Base-by-base conservation (phyloP, 192 early-diverging fungal genomes). In the Phlyctochytrium planicorne region DNA sequence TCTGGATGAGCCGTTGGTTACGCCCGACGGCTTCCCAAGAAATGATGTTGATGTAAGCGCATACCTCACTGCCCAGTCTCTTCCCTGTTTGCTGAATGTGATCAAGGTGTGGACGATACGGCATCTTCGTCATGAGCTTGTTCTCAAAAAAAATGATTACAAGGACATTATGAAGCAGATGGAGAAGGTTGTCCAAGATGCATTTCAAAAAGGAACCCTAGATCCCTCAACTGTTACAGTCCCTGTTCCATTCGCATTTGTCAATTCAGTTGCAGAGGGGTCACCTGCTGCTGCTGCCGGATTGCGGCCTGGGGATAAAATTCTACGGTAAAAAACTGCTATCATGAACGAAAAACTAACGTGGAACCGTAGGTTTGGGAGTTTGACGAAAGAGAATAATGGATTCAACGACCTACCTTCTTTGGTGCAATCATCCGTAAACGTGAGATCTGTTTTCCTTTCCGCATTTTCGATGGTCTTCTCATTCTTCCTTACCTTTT, bases 31-130 rank as follows among this genome's bases (percentile, higher is more conserved):
- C 16, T 91, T 88, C 64, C 90, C 90, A 4, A 84, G 90, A 29
- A 34, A 79, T 1, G 90, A 91, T 67, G 76, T 91, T 1, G 90
- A 91, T 66, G 78, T 91, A n/a, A n/a, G n/a, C n/a, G n/a, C n/a
- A n/a, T n/a, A n/a, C n/a, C n/a, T n/a, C n/a, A n/a, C n/a, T n/a
- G n/a, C n/a, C n/a, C n/a, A n/a, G n/a, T n/a, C n/a, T n/a, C n/a
- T n/a, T n/a, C n/a, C n/a, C n/a, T n/a, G n/a, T n/a, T n/a, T n/a
- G n/a, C n/a, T n/a, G n/a, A n/a, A n/a, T n/a, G n/a, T n/a, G n/a
- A n/a, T n/a, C n/a, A n/a, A n/a, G n/a, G n/a, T n/a, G 24, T 78
- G 75, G 30, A 72, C 77, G 2, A 70, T 91, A 20, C 79, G 87
- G 40, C 63, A 82, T 53, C 72, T 80, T 4, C 78, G 89, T 24